phyloP scores from a whole-genome alignment of 768 basidiomycete species.

The Nidularia pulvinata region DNA sequence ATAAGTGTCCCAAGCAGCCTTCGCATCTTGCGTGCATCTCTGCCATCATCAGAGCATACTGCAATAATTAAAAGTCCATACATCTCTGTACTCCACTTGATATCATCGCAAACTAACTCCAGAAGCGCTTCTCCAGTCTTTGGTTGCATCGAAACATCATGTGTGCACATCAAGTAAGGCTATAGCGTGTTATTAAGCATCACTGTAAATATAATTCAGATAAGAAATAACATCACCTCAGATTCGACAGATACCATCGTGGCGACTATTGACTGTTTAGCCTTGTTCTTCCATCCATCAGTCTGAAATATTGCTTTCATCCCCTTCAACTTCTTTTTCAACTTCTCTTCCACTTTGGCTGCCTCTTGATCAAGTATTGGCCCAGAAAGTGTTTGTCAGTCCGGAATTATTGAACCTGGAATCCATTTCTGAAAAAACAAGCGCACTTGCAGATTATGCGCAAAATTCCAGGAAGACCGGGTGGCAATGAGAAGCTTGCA shows the following conservation, averaged over 20 bases:
- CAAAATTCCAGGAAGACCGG: slow-evolving; percentile 22
- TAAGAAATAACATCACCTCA: slow-evolving; percentile 11
- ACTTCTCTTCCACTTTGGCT: slow-evolving; percentile 6
- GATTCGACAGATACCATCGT: slow-evolving; percentile 18
- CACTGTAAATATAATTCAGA: background rate
- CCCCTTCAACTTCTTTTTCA: slow-evolving; percentile 5
- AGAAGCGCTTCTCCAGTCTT: slow-evolving; percentile 22
- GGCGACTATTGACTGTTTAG: slow-evolving; percentile 15
- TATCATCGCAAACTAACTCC: slow-evolving; percentile 13
- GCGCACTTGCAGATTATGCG: slow-evolving; percentile 11
- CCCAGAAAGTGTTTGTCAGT: slow-evolving; percentile 11
- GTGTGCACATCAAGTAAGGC: slow-evolving; percentile 13
- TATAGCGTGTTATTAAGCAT: background rate
- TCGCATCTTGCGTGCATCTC: slow-evolving; percentile 13
- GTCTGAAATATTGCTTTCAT: slow-evolving; percentile 15
- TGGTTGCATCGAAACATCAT: slow-evolving; percentile 11
- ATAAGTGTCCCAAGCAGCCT: slow-evolving; percentile 6
- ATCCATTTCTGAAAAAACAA: slow-evolving; percentile 18
- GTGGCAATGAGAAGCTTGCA: too few species aligned
- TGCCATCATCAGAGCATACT: slow-evolving; percentile 15
- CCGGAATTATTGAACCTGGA: slow-evolving; percentile 12
- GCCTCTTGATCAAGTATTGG: slow-evolving; percentile 8
- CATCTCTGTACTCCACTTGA: slow-evolving; percentile 7
- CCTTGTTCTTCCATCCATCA: slow-evolving; percentile 26
- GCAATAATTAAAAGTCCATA: slow-evolving; percentile 9